These are phyloP conservation scores for Trametes meyenii DNA, from an alignment of 768 basidiomycete species.

Conservation along the genomic window DNA sequence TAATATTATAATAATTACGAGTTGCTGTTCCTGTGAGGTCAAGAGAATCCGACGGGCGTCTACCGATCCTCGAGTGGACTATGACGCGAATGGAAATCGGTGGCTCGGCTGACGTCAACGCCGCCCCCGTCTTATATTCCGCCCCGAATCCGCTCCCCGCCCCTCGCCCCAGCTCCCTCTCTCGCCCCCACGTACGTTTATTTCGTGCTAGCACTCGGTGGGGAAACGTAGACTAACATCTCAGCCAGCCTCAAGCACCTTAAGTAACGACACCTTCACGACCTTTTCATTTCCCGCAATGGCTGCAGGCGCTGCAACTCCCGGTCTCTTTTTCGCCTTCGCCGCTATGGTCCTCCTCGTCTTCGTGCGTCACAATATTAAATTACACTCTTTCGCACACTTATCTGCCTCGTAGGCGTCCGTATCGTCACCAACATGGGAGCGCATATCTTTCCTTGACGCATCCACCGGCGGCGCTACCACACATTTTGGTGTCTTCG, in stretches of 20 bases:
- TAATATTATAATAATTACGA: no score
- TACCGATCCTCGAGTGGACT: background rate
- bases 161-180: background rate
- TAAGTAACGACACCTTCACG: conserved; percentile 23
- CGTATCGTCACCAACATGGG: conserved; percentile 77
- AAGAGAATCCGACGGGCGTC: background rate
- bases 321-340: conserved; percentile 74
- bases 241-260: conserved; percentile 1
- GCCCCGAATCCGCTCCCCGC: background rate
- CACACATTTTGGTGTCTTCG: conserved; percentile 75
- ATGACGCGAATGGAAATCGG: conserved; percentile 16
- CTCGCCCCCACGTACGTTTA: background rate
- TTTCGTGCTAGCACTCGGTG: background rate
- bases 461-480: conserved; percentile 42
- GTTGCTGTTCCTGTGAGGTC: conserved; percentile 7
- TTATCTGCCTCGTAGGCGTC: conserved; percentile 50
- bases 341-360: conserved; percentile 70
- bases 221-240: background rate
- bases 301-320: conserved; percentile 62
- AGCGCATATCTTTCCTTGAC: conserved; percentile 66
- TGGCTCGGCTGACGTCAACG: conserved; percentile 16
- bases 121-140: background rate
- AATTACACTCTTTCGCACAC: background rate
- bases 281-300: conserved; percentile 32
- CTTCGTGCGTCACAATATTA: conserved; percentile 50